phyloP scores from a whole-genome alignment of 352 stramenopile species.

The Pythium brassicae region DNA sequence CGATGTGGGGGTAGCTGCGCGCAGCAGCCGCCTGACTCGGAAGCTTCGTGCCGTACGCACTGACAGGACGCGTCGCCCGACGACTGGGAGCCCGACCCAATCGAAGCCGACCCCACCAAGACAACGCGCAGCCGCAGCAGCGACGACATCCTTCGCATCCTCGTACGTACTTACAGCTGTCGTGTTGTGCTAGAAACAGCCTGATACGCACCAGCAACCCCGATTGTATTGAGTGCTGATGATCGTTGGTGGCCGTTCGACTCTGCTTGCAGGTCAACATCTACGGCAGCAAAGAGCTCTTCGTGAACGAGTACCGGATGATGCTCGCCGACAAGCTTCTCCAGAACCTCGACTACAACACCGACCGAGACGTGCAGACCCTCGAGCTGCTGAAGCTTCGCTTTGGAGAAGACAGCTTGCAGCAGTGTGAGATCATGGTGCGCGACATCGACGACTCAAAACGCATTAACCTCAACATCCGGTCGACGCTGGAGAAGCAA shows the following conservation, averaged over 20 bases:
- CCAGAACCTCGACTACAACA: constrained; percentile 92
- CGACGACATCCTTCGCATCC: constrained; percentile 95
- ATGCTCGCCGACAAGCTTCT: constrained; percentile 98
- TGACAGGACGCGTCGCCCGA: constrained; percentile 69
- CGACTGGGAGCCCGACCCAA: constrained; percentile 89
- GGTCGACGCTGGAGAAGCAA: constrained; percentile 31
- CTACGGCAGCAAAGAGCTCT: constrained; percentile 97
- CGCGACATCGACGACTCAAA: constrained; percentile 97
- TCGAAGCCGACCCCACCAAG: constrained; percentile 81
- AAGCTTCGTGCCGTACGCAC: neutral
- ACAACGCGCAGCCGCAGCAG: constrained; percentile 72
- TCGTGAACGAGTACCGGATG: constrained; percentile 98
- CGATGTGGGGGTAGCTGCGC: neutral
- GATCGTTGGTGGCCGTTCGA: neutral
- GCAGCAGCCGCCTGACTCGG: neutral
- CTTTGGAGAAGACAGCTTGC: constrained; percentile 93
- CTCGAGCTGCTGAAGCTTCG: constrained; percentile 96
- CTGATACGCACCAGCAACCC: neutral
- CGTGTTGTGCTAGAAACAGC: neutral
- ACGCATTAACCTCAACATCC: constrained; percentile 89
- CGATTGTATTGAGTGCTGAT: too few species aligned
- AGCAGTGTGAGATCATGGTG: constrained; percentile 98
- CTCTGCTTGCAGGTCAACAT: constrained; percentile 86
- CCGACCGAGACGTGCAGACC: constrained; percentile 92
- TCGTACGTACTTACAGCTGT: constrained; percentile 42